A percentile compares a stretch with the other conserved stretches of the same genome.
These are phyloP conservation scores for Debaryomyces tyrocola DNA, from an alignment of 805 yeast genomes.

Conservation along the genomic window DNA sequence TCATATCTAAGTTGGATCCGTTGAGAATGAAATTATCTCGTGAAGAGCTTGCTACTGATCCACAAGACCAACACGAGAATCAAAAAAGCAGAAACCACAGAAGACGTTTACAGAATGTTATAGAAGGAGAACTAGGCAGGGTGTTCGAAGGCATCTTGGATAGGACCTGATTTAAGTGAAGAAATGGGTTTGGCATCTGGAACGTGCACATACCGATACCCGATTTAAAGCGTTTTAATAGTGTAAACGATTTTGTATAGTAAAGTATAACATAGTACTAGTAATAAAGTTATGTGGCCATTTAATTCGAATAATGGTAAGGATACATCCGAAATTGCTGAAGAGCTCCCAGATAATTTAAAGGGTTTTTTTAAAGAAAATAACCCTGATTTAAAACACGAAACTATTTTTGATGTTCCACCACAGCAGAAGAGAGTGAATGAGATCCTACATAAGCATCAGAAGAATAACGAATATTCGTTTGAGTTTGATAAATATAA, in stretches of 20 bases:
- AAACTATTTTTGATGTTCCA: slow-evolving; percentile 20
- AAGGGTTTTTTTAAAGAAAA: slow-evolving; percentile 29
- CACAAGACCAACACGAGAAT: background rate
- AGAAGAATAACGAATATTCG: slow-evolving; percentile 15
- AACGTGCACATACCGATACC: background rate
- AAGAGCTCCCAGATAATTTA: slow-evolving; percentile 35
- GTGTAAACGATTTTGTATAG: background rate
- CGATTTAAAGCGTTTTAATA: background rate
- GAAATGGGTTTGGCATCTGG: too few species aligned
- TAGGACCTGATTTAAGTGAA: slow-evolving; percentile 12
- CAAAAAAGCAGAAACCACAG: background rate
- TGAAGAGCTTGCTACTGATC: background rate
- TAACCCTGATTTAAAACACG: slow-evolving; percentile 28
- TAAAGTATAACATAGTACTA: too few species aligned
- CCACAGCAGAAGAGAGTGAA: slow-evolving; percentile 29
- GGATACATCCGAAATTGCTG: slow-evolving; percentile 25
- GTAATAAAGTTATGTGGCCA: slow-evolving; percentile 27
- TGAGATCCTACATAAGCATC: slow-evolving; percentile 19
- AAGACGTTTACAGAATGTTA: slow-evolving; percentile 12
- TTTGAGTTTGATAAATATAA: slow-evolving; percentile 33
- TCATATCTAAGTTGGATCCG: slow-evolving; percentile 26
- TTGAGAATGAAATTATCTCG: slow-evolving; percentile 1
- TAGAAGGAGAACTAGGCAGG: slow-evolving; percentile 38
- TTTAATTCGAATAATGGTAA: slow-evolving; percentile 18
- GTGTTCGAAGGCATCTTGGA: slow-evolving; percentile 42